Percentiles rank a stretch among this genome's conserved stretches.
Evolutionary conservation across 2,329 filamentous ascomycete genomes (phyloP).

Genomic region (Fusarium sp.): DNA sequence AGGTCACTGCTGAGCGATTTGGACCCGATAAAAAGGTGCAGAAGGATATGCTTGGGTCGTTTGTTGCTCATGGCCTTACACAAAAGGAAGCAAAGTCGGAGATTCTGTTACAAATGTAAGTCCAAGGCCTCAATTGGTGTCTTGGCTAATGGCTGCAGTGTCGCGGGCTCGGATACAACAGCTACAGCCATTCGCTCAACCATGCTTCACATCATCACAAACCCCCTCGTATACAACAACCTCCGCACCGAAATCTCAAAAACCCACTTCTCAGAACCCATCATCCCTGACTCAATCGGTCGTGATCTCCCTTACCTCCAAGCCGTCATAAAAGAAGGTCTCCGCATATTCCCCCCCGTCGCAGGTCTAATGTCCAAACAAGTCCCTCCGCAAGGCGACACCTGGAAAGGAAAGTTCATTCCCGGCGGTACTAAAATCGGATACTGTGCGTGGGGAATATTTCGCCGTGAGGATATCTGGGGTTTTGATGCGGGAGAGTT

Average conservation of each 20-base stretch:
- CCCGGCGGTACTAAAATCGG: constrained; percentile 47
- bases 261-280: constrained; percentile 15
- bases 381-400: constrained; percentile 44
- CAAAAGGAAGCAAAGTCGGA: constrained; percentile 42
- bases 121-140: accelerated
- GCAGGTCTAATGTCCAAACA: constrained; percentile 50
- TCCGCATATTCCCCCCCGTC: constrained; percentile 51
- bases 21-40: constrained; percentile 39
- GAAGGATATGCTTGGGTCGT: constrained; percentile 46
- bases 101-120: constrained; percentile 38
- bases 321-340: constrained; percentile 60
- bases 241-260: constrained; percentile 48
- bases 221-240: constrained; percentile 55
- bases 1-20: constrained; percentile 42
- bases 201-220: constrained; percentile 62
- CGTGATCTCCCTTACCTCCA: constrained; percentile 54
- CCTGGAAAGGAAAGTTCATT: constrained; percentile 45
- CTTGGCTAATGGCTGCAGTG: constrained; percentile 35
- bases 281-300: constrained; percentile 48
- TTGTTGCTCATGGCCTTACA: constrained; percentile 41
- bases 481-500: constrained; percentile 49
- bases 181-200: constrained; percentile 63
- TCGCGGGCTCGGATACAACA: constrained; percentile 67
- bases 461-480: constrained; percentile 46
- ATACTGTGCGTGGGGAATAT: constrained; percentile 49